Base-by-base conservation (phyloP, 2,329 filamentous ascomycete genomes). In the Calonectria naviculata region DNA sequence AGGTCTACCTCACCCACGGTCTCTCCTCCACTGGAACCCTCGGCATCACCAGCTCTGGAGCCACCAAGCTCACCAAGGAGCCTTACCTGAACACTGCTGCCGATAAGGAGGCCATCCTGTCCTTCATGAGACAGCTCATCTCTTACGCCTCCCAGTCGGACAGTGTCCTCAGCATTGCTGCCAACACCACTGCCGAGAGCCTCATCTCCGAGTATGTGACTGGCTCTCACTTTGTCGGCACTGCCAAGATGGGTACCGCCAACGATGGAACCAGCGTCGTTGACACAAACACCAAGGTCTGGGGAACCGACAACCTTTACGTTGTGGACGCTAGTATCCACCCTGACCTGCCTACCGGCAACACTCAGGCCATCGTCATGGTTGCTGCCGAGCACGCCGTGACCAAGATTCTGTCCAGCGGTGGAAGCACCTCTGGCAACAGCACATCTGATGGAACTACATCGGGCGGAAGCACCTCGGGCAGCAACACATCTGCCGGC, bases 311-410 rank as follows among this genome's bases (percentile, higher is more conserved):
- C 76, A 93, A 93, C 81, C 84, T 93, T 52, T 93, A 91, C 76
- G 89, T 93, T 17, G 90, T 93, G 5, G 92, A 94, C 76, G 92
- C 89, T 0, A 89, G 88, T 71, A 91, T 94, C 77, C 92, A 93
- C 83, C 92, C 92, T 0, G 92, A 92, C 73, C 89, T 93, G 75
- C 87, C 91, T 3, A 91, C 91, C 0, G 90, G 91, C 21, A 94
- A 94, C 82, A 93, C 92, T 2, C 89, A 90, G 58, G 88, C 90
- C 1, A 88, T 90, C 44, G 89, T 93, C 75, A 90, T 93, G 79
- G 86, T 91, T 41, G 90, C 88, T 21, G 89, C 91, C 21, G 92
- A 93, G 84, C 87, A 87, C 47, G 91, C 91, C 10, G 87, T 87
- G 8, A 64, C 67, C 6, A 78, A 78, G 75, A 78, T 78, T 44